A percentile compares a stretch with the other conserved stretches of the same genome.
These are phyloP conservation scores for Sarocladium brachiariae DNA, from an alignment of 2,329 filamentous ascomycete genomes.

Conservation along the genomic window DNA sequence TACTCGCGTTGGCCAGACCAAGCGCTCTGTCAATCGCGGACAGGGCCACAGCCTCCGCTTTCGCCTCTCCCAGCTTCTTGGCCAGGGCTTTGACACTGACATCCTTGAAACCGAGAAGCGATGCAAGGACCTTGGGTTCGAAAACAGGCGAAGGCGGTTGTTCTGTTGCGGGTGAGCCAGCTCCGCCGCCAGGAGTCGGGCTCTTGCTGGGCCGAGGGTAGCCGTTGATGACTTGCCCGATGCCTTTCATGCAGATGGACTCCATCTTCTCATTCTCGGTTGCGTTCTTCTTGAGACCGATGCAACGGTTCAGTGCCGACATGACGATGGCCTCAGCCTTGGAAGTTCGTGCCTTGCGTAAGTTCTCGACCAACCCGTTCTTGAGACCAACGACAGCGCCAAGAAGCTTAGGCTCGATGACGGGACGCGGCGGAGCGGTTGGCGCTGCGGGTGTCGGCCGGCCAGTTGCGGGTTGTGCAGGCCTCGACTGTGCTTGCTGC, in stretches of 20 bases:
- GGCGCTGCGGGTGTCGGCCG: conserved; percentile 20
- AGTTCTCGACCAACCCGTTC: conserved; percentile 38
- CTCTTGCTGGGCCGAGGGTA: conserved; percentile 29
- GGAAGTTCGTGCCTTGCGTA: conserved; percentile 34
- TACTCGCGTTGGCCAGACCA: conserved; percentile 38
- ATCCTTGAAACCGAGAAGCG: conserved; percentile 38
- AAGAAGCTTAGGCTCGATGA: conserved; percentile 38
- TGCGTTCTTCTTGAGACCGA: conserved; percentile 38
- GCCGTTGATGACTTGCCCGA: conserved; percentile 36
- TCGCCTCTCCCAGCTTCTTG: conserved; percentile 30
- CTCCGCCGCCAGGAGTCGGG: conserved; percentile 22
- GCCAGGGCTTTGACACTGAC: conserved; percentile 37
- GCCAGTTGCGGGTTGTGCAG: conserved; percentile 13
- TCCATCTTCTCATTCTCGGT: conserved; percentile 41
- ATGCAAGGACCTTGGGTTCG: conserved; percentile 33
- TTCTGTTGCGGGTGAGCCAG: conserved; percentile 15
- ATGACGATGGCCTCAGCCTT: conserved; percentile 42
- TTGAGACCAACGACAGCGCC: conserved; percentile 38
- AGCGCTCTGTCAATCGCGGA: conserved; percentile 45
- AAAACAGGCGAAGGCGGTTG: conserved; percentile 24
- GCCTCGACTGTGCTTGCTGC: conserved; percentile 5
- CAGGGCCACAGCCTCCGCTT: conserved; percentile 39
- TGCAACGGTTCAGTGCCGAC: conserved; percentile 44
- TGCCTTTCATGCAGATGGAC: conserved; percentile 37
- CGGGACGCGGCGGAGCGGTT: conserved; percentile 23